Evolutionary conservation across 306 rosid genomes (phyloP).

Genomic region (Citrullus colocynthis): DNA sequence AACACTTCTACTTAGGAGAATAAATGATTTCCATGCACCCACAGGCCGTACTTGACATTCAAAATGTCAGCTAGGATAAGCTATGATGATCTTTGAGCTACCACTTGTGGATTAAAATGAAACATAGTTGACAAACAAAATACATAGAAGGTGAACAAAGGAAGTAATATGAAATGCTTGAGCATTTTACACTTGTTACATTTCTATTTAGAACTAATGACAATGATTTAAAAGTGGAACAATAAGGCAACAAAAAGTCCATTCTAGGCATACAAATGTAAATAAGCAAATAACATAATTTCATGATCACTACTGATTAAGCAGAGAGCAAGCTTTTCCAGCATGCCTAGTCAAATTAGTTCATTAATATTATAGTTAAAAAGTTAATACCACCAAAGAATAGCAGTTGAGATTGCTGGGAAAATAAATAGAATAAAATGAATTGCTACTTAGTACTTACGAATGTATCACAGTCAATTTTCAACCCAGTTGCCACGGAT

Average conservation of each 20-base stretch:
- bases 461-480: slow-evolving; percentile 58
- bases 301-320: not conserved
- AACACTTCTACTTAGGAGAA: not conserved
- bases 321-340: not conserved
- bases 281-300: not conserved
- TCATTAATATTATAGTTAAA: not conserved
- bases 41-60: not conserved
- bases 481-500: slow-evolving; percentile 83
- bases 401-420: not conserved
- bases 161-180: not conserved
- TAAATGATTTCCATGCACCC: not conserved
- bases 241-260: not conserved
- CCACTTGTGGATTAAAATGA: not conserved
- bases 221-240: not conserved
- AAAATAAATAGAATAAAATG: not conserved
- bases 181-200: not conserved
- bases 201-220: not conserved
- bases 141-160: not conserved
- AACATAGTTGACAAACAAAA: not conserved
- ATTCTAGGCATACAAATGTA: not conserved
- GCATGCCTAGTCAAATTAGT: not conserved
- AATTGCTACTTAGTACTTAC: slow-evolving; percentile 56
- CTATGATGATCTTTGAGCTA: not conserved
- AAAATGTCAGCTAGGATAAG: not conserved
- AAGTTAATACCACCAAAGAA: not conserved